These are phyloP conservation scores for Cymbopogon citratus DNA, from an alignment of 176 grass and related monocot species.

Conservation along the genomic window DNA sequence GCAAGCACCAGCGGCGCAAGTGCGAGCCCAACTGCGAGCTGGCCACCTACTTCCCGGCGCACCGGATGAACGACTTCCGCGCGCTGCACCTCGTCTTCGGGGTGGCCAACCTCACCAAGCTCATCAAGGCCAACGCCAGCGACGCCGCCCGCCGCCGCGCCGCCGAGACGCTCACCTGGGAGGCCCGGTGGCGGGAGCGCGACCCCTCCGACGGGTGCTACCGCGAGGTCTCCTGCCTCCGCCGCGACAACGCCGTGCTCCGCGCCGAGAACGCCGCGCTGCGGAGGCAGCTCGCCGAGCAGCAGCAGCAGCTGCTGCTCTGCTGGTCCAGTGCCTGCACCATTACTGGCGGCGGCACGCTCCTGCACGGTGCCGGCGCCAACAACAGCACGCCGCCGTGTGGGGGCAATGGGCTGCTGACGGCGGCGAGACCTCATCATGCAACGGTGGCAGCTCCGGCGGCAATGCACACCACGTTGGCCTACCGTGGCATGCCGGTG, in stretches of 20 bases:
- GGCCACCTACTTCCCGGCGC: slow-evolving; percentile 63
- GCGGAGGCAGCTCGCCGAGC: slow-evolving; percentile 32
- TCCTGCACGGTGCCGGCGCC: background rate
- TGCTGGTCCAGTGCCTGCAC: background rate
- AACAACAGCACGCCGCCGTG: background rate
- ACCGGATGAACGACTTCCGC: slow-evolving; percentile 67
- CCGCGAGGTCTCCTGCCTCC: slow-evolving; percentile 57
- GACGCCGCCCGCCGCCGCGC: slow-evolving; percentile 44
- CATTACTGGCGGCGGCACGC: background rate
- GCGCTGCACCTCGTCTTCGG: slow-evolving; percentile 77
- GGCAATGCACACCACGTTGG: background rate
- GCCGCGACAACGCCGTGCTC: slow-evolving; percentile 55
- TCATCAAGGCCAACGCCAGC: slow-evolving; percentile 77
- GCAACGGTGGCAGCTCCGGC: background rate
- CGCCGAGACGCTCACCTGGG: slow-evolving; percentile 70
- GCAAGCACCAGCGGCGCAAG: slow-evolving; percentile 82
- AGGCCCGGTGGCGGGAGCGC: slow-evolving; percentile 67
- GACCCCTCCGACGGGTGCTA: slow-evolving; percentile 68
- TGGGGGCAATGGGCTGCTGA: background rate
- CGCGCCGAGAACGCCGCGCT: slow-evolving; percentile 64
- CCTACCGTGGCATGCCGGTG: background rate
- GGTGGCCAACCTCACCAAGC: slow-evolving; percentile 67
- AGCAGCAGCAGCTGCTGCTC: slow-evolving; percentile 21
- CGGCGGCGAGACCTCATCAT: background rate
- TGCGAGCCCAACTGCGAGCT: slow-evolving; percentile 80